phyloP scores from a whole-genome alignment of 495 filamentous ascomycete genomes.

The Ramalina intermedia region DNA sequence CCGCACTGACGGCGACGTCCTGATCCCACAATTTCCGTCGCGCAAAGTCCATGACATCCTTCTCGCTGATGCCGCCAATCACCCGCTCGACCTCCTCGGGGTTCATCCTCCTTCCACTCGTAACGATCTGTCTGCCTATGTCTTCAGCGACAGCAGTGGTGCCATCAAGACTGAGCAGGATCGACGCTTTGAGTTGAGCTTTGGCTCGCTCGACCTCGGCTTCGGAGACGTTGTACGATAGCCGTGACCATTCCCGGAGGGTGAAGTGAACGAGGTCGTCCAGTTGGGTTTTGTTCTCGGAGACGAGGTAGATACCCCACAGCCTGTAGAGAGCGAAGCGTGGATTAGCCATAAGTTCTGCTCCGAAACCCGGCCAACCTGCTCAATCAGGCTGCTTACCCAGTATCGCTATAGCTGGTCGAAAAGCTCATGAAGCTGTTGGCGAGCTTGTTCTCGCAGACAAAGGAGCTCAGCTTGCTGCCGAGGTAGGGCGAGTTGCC shows the following conservation, averaged over 20 bases:
- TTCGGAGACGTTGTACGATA: constrained; percentile 70
- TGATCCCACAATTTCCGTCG: constrained; percentile 88
- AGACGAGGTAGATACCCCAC: constrained; percentile 98
- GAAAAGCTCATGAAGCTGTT: constrained; percentile 99
- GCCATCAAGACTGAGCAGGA: constrained; percentile 91
- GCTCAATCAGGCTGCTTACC: constrained; percentile 39
- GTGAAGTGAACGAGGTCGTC: constrained; percentile 97
- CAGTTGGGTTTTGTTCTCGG: constrained; percentile 69
- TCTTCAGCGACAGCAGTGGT: constrained; percentile 96
- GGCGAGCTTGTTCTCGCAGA: constrained; percentile 84
- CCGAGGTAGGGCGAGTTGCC: constrained; percentile 91
- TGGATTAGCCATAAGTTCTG: neutral
- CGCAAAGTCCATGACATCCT: constrained; percentile 94
- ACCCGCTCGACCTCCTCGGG: constrained; percentile 89
- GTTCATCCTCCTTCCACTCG: constrained; percentile 78
- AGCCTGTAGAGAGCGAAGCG: constrained; percentile 40
- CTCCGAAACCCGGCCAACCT: neutral
- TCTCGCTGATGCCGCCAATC: constrained; percentile 77
- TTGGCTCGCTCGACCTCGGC: constrained; percentile 96
- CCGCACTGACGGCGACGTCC: constrained; percentile 83
- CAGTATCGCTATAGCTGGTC: constrained; percentile 97
- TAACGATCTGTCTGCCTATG: constrained; percentile 96
- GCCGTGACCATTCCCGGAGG: constrained; percentile 92
- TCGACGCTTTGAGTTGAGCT: constrained; percentile 96
- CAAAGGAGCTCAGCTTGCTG: constrained; percentile 88